These are phyloP conservation scores for Candida berthetii DNA, from an alignment of 805 yeast genomes.

Conservation along the genomic window DNA sequence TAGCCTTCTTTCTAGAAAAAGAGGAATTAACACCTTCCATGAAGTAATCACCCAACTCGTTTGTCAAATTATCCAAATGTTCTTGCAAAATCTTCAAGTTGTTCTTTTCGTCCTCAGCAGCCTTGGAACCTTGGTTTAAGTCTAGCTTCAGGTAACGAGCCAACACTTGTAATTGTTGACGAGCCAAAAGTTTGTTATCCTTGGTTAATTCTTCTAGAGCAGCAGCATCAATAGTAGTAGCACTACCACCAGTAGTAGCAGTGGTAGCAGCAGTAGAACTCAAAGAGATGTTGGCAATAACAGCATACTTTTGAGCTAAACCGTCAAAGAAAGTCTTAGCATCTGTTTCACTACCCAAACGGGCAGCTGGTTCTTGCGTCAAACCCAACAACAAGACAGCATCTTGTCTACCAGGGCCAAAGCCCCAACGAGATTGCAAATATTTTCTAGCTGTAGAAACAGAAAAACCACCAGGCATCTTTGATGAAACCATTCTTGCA, in stretches of 20 bases:
- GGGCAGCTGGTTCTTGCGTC: conserved; percentile 84
- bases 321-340: conserved; percentile 88
- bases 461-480: conserved; percentile 99
- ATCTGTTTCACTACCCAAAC: conserved; percentile 81
- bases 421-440: conserved; percentile 88
- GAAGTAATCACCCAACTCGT: conserved; percentile 87
- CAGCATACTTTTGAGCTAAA: conserved; percentile 78
- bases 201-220: conserved; percentile 70
- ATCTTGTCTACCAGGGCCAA: conserved; percentile 93
- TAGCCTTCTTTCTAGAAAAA: conserved; percentile 88
- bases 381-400: conserved; percentile 77
- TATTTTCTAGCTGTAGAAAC: conserved; percentile 89
- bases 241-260: conserved; percentile 57
- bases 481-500: conserved; percentile 88
- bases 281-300: conserved; percentile 73
- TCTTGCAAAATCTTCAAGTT: conserved; percentile 78
- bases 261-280: conserved; percentile 57
- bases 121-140: conserved; percentile 84
- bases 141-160: conserved; percentile 95
- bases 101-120: conserved; percentile 69
- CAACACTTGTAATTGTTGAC: conserved; percentile 71
- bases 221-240: conserved; percentile 89
- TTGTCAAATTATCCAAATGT: conserved; percentile 73
- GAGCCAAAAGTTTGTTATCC: conserved; percentile 41
- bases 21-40: conserved; percentile 88